A percentile compares a stretch with the other conserved stretches of the same genome.
These are phyloP conservation scores for Casaregolazyma suthepensis DNA, from an alignment of 1,139 yeast genomes.

Conservation along the genomic window DNA sequence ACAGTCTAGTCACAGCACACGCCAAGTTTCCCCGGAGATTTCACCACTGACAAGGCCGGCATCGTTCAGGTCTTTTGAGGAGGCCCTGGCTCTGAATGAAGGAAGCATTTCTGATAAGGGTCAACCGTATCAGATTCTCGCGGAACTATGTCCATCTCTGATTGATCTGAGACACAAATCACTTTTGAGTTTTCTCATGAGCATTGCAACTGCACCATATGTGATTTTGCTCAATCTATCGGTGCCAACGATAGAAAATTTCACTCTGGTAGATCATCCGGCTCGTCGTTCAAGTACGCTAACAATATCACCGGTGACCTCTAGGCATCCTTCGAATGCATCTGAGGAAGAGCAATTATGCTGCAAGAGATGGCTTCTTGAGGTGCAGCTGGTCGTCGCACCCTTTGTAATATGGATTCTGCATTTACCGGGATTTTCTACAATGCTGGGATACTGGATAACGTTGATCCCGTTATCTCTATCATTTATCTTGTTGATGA, in stretches of 20 bases:
- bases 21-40: not conserved
- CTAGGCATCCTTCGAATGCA: not conserved
- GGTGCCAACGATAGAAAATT: conserved; percentile 41
- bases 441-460: conserved; percentile 13
- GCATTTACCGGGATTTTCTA: conserved; percentile 4
- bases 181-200: conserved; percentile 23
- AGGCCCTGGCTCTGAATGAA: conserved; percentile 2
- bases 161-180: conserved; percentile 21
- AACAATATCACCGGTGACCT: not conserved
- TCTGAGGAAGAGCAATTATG: not conserved
- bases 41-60: not conserved
- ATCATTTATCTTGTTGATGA: conserved; percentile 10
- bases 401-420: conserved; percentile 23
- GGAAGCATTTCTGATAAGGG: not conserved
- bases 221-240: conserved; percentile 42
- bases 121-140: conserved; percentile 11
- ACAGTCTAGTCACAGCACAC: not conserved
- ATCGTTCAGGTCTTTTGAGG: conserved; percentile 4
- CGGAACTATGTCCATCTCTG: conserved; percentile 26
- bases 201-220: conserved; percentile 41
- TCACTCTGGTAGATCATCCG: not conserved
- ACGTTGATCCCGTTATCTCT: conserved; percentile 44
- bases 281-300: not conserved
- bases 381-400: conserved; percentile 26
- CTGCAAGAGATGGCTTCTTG: conserved; percentile 20